A percentile compares a stretch with the other conserved stretches of the same genome.
These are phyloP conservation scores for Trypanosoma cruzi DNA, from an alignment of 208 protist genomes.

Conservation along the genomic window DNA sequence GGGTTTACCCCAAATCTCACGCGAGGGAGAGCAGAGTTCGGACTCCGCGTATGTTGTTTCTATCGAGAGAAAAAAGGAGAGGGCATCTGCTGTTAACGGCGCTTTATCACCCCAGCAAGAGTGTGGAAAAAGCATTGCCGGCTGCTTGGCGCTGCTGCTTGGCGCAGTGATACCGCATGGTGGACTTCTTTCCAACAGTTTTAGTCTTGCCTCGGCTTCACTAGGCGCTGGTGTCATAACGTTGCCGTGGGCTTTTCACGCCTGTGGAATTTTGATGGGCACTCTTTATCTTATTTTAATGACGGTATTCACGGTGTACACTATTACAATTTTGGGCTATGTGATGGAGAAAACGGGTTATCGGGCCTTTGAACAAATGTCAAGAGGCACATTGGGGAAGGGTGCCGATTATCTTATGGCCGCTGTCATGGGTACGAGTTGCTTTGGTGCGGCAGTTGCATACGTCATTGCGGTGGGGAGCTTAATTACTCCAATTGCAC, in stretches of 20 bases:
- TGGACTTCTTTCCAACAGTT: slow-evolving; percentile 24
- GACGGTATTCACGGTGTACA: slow-evolving; percentile 39
- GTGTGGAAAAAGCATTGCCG: background rate
- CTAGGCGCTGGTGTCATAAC: slow-evolving; percentile 36
- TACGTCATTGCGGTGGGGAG: slow-evolving; percentile 39
- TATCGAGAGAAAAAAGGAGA: background rate
- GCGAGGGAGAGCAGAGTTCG: background rate
- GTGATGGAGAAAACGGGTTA: slow-evolving; percentile 35
- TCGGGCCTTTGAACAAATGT: slow-evolving; percentile 35
- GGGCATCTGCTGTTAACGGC: background rate
- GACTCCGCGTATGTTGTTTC: background rate
- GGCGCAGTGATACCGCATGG: slow-evolving; percentile 29
- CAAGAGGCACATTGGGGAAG: slow-evolving; percentile 19
- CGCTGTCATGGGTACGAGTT: slow-evolving; percentile 36
- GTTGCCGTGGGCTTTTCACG: slow-evolving; percentile 39
- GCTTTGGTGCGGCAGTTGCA: slow-evolving; percentile 43
- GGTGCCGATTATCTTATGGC: slow-evolving; percentile 35
- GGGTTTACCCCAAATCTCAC: background rate
- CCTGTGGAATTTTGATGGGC: slow-evolving; percentile 30
- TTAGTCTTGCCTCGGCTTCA: slow-evolving; percentile 33
- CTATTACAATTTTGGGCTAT: slow-evolving; percentile 32
- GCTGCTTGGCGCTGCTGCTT: background rate
- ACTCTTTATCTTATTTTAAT: slow-evolving; percentile 27
- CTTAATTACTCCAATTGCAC: slow-evolving; percentile 30
- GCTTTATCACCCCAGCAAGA: background rate